phyloP scores from a whole-genome alignment of 306 rosid species.

The Cicer arietinum region DNA sequence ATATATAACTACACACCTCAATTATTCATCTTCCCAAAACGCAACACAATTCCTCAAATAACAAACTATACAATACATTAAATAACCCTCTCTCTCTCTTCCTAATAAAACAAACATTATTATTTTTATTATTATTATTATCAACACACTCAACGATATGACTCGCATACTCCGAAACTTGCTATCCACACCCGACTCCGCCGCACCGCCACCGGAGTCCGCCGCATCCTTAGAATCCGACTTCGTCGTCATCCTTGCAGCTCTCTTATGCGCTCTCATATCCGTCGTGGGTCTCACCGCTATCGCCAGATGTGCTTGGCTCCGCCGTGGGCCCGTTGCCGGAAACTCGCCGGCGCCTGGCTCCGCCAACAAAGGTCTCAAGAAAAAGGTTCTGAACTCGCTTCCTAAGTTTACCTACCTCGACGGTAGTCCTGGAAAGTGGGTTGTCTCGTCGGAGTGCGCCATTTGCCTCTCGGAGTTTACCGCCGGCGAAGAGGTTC shows the following conservation, averaged over 20 bases:
- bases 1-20: conserved; percentile 43
- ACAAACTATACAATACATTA: not conserved
- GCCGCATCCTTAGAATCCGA: conserved; percentile 61
- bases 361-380: conserved; percentile 58
- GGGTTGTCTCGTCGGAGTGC: conserved; percentile 61
- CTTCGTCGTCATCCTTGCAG: conserved; percentile 75
- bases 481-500: conserved; percentile 61
- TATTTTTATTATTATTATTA: not conserved
- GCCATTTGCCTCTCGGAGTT: conserved; percentile 75
- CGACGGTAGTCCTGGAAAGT: conserved; percentile 9
- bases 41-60: not conserved
- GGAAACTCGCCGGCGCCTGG: conserved; percentile 25
- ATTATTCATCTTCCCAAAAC: conserved; percentile 10
- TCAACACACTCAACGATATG: conserved; percentile 40
- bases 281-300: conserved; percentile 75
- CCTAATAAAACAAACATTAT: not conserved
- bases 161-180: conserved; percentile 55
- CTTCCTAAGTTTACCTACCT: conserved; percentile 66
- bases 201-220: conserved; percentile 58
- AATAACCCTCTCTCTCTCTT: not conserved
- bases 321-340: conserved; percentile 50
- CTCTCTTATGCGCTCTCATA: conserved; percentile 78
- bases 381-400: conserved; percentile 72
- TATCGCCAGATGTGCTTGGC: conserved; percentile 79
- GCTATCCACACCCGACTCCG: conserved; percentile 27